Evolutionary conservation across 495 filamentous ascomycete genomes (phyloP).

Genomic region (Talaromyces thailandensis): DNA sequence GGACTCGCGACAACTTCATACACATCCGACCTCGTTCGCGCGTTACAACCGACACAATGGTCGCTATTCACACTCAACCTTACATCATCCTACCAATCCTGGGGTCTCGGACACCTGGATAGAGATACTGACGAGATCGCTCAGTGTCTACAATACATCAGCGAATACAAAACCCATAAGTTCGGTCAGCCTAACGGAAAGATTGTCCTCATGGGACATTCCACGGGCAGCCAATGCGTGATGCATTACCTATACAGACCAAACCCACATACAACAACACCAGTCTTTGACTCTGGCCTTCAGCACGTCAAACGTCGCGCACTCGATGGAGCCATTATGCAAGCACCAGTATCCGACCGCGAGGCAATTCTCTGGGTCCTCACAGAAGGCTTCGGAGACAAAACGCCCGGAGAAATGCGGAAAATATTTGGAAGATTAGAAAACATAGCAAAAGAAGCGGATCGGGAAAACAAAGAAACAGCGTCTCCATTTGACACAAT

Average conservation of each 20-base stretch:
- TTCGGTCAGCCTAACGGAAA: constrained; percentile 33
- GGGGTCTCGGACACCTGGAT: constrained; percentile 58
- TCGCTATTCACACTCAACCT: constrained; percentile 54
- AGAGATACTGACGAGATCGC: constrained; percentile 69
- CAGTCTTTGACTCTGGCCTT: constrained; percentile 22
- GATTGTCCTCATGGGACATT: constrained; percentile 78
- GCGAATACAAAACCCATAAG: constrained; percentile 26
- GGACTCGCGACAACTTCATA: constrained; percentile 63
- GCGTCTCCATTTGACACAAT: constrained; percentile 19
- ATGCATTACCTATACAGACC: constrained; percentile 56
- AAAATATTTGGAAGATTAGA: constrained; percentile 22
- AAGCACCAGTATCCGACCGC: constrained; percentile 71
- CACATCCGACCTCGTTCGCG: constrained; percentile 38
- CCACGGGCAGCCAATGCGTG: constrained; percentile 76
- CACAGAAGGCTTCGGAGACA: constrained; percentile 20
- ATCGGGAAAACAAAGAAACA: constrained; percentile 12
- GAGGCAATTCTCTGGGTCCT: constrained; percentile 49
- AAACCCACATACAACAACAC: constrained; percentile 22
- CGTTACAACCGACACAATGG: constrained; percentile 51
- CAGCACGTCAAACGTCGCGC: constrained; percentile 19
- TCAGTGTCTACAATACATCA: constrained; percentile 62
- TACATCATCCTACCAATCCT: constrained; percentile 58
- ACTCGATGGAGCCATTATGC: constrained; percentile 75
- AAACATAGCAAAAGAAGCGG: constrained; percentile 16
- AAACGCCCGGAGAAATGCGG: constrained; percentile 18